Evolutionary conservation across 768 basidiomycete genomes (phyloP).

Genomic region (Mycena latifolia): DNA sequence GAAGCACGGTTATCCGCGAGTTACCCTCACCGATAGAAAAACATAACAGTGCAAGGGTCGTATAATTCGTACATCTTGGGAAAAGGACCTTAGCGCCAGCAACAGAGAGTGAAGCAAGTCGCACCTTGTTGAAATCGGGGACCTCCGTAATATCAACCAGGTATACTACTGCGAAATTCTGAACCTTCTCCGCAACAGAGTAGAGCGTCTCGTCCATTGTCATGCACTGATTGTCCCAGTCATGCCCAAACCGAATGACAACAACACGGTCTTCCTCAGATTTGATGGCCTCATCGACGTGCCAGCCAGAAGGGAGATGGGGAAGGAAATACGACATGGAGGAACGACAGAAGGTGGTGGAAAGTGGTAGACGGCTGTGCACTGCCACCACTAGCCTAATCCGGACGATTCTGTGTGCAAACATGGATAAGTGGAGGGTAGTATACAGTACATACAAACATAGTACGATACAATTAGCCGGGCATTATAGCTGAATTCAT

Average conservation of each 20-base stretch:
- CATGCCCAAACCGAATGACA: conserved; percentile 93
- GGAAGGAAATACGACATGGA: conserved; percentile 69
- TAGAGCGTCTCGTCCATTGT: conserved; percentile 98
- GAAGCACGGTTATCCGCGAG: not conserved
- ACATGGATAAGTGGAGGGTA: no score
- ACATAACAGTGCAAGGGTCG: conserved; percentile 97
- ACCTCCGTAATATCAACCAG: conserved; percentile 95
- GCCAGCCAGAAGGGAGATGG: conserved; percentile 94
- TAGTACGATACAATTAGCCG: not conserved
- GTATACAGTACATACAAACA: no score
- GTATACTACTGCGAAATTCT: conserved; percentile 99
- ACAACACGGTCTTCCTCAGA: conserved; percentile 98
- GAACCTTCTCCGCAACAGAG: conserved; percentile 93
- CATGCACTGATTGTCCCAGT: conserved; percentile 83
- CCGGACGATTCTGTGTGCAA: no score
- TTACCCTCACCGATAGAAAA: conserved; percentile 89
- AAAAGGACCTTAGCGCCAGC: not conserved
- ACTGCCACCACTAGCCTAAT: no score
- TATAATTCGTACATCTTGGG: conserved; percentile 98
- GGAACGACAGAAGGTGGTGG: not conserved
- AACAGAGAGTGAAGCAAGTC: conserved; percentile 33
- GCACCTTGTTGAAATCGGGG: conserved; percentile 97
- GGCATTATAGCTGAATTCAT: not conserved
- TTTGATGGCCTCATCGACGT: conserved; percentile 98
- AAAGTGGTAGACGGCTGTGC: not conserved